These are phyloP conservation scores for Ceratocystis albifundus DNA, from an alignment of 2,329 filamentous ascomycete species.

Conservation along the genomic window DNA sequence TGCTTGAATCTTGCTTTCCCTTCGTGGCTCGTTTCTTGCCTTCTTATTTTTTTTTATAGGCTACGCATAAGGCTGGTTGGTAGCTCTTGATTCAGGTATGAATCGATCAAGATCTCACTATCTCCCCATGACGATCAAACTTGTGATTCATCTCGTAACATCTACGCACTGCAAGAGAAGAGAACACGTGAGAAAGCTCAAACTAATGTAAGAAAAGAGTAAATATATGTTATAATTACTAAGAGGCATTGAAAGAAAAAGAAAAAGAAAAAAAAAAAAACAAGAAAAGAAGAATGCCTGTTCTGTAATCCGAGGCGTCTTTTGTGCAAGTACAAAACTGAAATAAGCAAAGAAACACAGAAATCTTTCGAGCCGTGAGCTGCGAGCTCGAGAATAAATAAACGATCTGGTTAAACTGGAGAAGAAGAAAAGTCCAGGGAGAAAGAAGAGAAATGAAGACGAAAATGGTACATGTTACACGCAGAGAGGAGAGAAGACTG, in stretches of 20 bases:
- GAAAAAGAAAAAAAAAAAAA: not conserved
- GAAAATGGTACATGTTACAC: not conserved
- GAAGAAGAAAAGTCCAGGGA: not conserved
- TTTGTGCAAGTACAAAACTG: not conserved
- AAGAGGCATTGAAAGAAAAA: not conserved
- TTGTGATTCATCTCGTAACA: too few relatives aligned
- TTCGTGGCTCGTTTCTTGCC: not conserved
- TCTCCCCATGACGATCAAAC: not conserved
- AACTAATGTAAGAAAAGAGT: not conserved
- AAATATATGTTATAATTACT: not conserved
- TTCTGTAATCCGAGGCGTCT: slow-evolving; percentile 12
- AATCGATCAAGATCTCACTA: not conserved
- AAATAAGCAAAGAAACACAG: not conserved
- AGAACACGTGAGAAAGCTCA: not conserved
- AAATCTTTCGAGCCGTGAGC: too few relatives aligned
- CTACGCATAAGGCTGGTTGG: not conserved
- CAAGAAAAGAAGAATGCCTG: not conserved
- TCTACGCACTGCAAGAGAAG: too few relatives aligned
- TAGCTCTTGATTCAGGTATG: not conserved
- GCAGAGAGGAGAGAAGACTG: not conserved
- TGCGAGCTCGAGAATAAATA: not conserved
- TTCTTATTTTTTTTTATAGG: too few relatives aligned
- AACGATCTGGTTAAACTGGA: not conserved
- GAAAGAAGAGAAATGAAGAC: not conserved
- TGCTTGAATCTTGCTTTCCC: not conserved